Percentiles rank a stretch among this genome's conserved stretches.
Conservation (phyloP, 1,284 basidiomycete species). For the Pulveroboletus sp. region DNA sequence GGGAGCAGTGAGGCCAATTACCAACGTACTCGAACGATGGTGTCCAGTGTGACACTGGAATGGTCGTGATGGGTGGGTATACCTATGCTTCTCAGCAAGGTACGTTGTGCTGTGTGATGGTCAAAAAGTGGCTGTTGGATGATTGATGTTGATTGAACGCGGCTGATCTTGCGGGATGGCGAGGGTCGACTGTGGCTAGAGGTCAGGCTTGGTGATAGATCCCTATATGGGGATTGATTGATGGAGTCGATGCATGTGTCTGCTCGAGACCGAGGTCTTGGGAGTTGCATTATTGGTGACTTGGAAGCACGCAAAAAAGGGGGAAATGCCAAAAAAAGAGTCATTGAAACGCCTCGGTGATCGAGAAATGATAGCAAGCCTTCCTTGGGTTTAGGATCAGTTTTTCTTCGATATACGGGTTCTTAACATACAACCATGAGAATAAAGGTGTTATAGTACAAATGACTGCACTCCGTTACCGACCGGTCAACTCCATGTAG, state of each 20-base stretch:
- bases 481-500: constrained; percentile 6
- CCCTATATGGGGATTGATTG: neutral
- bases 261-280: neutral
- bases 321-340: neutral
- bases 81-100: neutral
- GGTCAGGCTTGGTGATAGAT: neutral
- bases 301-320: too few relatives aligned
- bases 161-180: neutral
- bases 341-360: neutral
- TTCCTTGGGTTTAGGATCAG: constrained; percentile 8
- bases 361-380: neutral
- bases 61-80: neutral
- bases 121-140: neutral
- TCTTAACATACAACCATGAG: constrained; percentile 24
- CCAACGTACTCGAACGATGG: neutral
- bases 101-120: neutral
- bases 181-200: neutral
- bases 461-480: constrained; percentile 15
- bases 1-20: neutral
- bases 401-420: constrained; percentile 5
- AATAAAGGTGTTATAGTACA: constrained; percentile 26
- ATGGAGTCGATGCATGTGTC: neutral
- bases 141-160: neutral
- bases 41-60: neutral
- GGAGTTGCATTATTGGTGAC: neutral